Conservation (phyloP, 768 basidiomycete species). For the Russula emetica region DNA sequence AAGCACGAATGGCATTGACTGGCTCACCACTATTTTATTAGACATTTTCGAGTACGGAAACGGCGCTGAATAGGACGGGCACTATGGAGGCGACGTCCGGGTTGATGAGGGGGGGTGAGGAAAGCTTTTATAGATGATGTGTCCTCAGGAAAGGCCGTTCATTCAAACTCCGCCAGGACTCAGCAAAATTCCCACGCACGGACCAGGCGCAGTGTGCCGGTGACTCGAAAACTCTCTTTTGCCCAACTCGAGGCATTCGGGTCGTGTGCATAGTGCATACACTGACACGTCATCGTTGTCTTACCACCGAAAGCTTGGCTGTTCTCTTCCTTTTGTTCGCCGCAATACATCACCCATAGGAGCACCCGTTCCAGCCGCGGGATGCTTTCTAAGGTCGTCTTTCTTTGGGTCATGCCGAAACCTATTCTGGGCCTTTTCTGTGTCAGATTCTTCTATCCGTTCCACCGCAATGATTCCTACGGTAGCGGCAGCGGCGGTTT, state of each 20-base stretch:
- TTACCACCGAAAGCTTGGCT: background rate
- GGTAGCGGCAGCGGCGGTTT: background rate
- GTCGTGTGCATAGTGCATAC: too few relatives aligned
- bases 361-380: slow-evolving; percentile 8
- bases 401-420: slow-evolving; percentile 8
- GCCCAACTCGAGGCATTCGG: too few relatives aligned
- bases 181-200: slow-evolving; percentile 44
- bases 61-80: slow-evolving; percentile 32
- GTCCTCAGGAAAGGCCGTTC: slow-evolving; percentile 37
- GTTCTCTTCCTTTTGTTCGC: background rate
- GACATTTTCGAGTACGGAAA: slow-evolving; percentile 59
- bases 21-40: slow-evolving; percentile 98
- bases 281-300: background rate
- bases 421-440: background rate
- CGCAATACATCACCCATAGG: background rate
- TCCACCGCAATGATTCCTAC: background rate
- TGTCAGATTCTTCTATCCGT: background rate
- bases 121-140: slow-evolving; percentile 42
- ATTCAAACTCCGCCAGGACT: slow-evolving; percentile 43
- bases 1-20: slow-evolving; percentile 54
- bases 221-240: too few relatives aligned
- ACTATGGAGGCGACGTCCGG: slow-evolving; percentile 33
- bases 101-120: slow-evolving; percentile 35
- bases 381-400: background rate
- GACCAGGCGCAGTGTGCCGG: slow-evolving; percentile 36